These are phyloP conservation scores for Nitzschia palea DNA, from an alignment of 108 stramenopile species.

Conservation along the genomic window DNA sequence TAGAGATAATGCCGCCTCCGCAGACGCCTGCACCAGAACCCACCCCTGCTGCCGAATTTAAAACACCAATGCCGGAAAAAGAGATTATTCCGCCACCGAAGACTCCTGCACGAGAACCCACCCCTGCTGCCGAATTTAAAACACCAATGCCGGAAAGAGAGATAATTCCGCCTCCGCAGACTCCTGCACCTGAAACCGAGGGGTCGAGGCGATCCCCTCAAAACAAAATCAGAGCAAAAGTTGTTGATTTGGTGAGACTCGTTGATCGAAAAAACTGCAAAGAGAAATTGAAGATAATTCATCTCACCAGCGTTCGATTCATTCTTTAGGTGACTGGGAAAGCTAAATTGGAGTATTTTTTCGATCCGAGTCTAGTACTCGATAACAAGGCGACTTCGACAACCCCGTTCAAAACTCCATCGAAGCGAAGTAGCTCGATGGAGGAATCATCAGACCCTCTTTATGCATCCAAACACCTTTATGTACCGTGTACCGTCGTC, in stretches of 20 bases:
- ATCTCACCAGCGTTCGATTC: not conserved
- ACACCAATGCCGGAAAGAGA: too few species aligned
- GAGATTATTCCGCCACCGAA: too few species aligned
- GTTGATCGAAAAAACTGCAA: not conserved
- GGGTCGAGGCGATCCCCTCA: not conserved
- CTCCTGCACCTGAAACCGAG: not conserved
- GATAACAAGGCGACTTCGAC: constrained; percentile 32
- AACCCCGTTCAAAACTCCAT: constrained; percentile 32
- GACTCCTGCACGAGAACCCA: too few species aligned
- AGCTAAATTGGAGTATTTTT: constrained; percentile 81
- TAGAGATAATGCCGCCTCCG: too few species aligned
- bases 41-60: too few species aligned
- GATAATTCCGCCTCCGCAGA: too few species aligned
- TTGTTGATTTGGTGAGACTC: constrained; percentile 53
- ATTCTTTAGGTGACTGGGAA: constrained; percentile 77
- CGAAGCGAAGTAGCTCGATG: constrained; percentile 7
- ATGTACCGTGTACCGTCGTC: constrained; percentile 77
- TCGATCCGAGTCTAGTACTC: constrained; percentile 72
- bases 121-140: too few species aligned
- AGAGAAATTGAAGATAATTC: not conserved
- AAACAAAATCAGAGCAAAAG: constrained; percentile 32
- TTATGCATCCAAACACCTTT: constrained; percentile 70
- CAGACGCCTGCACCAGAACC: too few species aligned
- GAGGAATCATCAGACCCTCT: constrained; percentile 5
- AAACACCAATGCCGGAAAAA: too few species aligned